A percentile compares a stretch with the other conserved stretches of the same genome.
Conservation (phyloP, 768 basidiomycete genomes). For the Agaricus blazei region DNA sequence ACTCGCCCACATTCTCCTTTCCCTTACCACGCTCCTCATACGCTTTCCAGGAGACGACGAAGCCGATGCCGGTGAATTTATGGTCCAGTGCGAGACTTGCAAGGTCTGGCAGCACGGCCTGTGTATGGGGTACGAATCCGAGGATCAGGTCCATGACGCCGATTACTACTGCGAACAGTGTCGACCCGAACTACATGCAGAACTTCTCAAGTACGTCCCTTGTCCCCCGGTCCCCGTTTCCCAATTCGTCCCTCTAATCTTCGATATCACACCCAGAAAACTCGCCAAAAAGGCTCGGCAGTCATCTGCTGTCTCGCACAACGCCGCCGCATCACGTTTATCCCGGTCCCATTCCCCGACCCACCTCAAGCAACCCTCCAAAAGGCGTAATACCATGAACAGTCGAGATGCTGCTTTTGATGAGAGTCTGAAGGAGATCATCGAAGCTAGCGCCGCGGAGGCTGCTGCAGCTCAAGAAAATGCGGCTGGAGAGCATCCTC, state of each 20-base stretch:
- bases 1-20: slow-evolving; percentile 19
- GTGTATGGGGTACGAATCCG: slow-evolving; percentile 89
- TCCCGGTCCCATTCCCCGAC: slow-evolving; percentile 75
- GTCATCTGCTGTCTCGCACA: slow-evolving; percentile 57
- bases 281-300: slow-evolving; percentile 59
- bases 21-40: slow-evolving; percentile 18
- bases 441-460: slow-evolving; percentile 70
- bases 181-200: slow-evolving; percentile 77
- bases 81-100: slow-evolving; percentile 97
- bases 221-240: slow-evolving; percentile 1
- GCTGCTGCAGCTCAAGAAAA: slow-evolving; percentile 50
- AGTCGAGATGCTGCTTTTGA: slow-evolving; percentile 93
- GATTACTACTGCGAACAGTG: slow-evolving; percentile 96
- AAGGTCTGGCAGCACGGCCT: slow-evolving; percentile 97
- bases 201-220: slow-evolving; percentile 69
- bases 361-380: slow-evolving; percentile 60
- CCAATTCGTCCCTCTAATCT: slow-evolving; percentile 10
- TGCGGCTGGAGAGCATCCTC: slow-evolving; percentile 25
- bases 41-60: slow-evolving; percentile 54
- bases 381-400: slow-evolving; percentile 96
- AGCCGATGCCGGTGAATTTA: slow-evolving; percentile 86
- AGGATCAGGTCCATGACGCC: slow-evolving; percentile 64
- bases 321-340: slow-evolving; percentile 45
- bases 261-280: slow-evolving; percentile 38
- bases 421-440: slow-evolving; percentile 75